These are phyloP conservation scores for Nothophaeocryptopus gaeumannii DNA, from an alignment of 2,329 filamentous ascomycete genomes.

Conservation along the genomic window DNA sequence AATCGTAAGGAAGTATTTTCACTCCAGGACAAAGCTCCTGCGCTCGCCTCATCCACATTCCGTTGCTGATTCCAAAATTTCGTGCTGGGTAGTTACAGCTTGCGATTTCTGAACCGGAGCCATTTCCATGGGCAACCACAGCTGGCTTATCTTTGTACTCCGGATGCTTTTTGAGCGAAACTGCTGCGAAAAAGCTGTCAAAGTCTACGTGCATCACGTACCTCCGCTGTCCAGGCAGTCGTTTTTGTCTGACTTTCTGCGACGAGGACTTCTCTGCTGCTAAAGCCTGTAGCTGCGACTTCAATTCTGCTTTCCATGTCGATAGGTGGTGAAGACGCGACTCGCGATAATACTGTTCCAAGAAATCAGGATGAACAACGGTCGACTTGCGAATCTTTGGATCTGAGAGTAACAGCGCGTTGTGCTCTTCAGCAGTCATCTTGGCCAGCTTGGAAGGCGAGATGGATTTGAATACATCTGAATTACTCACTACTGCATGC, in stretches of 20 bases:
- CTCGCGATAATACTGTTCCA: constrained; percentile 92
- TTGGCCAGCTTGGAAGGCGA: constrained; percentile 38
- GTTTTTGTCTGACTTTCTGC: constrained; percentile 52
- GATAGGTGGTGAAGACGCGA: constrained; percentile 93
- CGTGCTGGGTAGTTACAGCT: constrained; percentile 95
- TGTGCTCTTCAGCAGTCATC: constrained; percentile 89
- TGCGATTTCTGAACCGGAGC: constrained; percentile 87
- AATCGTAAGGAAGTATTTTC: constrained; percentile 92
- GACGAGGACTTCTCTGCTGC: constrained; percentile 65
- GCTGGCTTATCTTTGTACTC: constrained; percentile 75
- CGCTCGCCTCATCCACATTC: constrained; percentile 98
- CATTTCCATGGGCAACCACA: constrained; percentile 83
- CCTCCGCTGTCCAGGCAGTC: constrained; percentile 61
- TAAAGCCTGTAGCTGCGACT: constrained; percentile 78
- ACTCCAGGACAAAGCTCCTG: constrained; percentile 78
- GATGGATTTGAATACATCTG: constrained; percentile 27
- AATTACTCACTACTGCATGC: constrained; percentile 32
- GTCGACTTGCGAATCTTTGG: constrained; percentile 84
- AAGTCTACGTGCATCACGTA: constrained; percentile 97
- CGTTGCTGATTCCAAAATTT: constrained; percentile 84
- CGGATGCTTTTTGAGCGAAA: constrained; percentile 76
- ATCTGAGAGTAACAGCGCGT: constrained; percentile 77
- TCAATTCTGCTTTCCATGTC: constrained; percentile 93
- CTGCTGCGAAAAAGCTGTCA: constrained; percentile 96
- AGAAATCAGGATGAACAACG: constrained; percentile 86